Percentiles rank a stretch among this genome's conserved stretches.
These are phyloP conservation scores for Malassezia slooffiae DNA, from an alignment of 1,284 basidiomycete species.

Conservation along the genomic window DNA sequence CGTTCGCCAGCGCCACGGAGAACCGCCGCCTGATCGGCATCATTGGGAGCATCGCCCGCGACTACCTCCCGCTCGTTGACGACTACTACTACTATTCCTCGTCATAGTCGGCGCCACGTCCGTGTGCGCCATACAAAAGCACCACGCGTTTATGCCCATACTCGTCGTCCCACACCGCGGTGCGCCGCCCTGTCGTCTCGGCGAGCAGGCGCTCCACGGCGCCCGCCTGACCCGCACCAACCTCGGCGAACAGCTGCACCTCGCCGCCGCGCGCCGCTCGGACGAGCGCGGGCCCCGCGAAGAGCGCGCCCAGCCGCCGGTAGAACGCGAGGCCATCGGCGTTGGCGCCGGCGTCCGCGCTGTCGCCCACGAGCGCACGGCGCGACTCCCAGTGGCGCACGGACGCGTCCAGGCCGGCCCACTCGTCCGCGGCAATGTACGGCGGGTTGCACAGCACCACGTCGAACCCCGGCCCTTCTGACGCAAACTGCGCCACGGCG, in stretches of 20 bases:
- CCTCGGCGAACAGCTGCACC: constrained; percentile 7
- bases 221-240: constrained; percentile 9
- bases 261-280: neutral
- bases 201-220: neutral
- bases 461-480: too few relatives aligned
- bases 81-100: constrained; percentile 72
- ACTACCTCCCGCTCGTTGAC: constrained; percentile 86
- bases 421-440: constrained; percentile 65
- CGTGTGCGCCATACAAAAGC: neutral
- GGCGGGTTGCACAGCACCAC: constrained; percentile 85
- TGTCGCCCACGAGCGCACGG: constrained; percentile 65
- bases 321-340: constrained; percentile 12
- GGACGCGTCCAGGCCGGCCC: constrained; percentile 44
- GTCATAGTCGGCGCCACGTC: constrained; percentile 12
- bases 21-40: constrained; percentile 63
- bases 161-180: constrained; percentile 5
- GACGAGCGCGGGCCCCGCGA: neutral
- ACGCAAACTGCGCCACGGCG: constrained; percentile 47
- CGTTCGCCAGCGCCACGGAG: constrained; percentile 54
- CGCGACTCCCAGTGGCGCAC: constrained; percentile 70
- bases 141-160: constrained; percentile 8
- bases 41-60: constrained; percentile 64
- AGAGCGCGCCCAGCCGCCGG: constrained; percentile 5
- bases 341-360: neutral
- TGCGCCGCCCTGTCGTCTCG: neutral